Conservation (phyloP, 2,329 filamentous ascomycete species). For the Trichoderma breve region DNA sequence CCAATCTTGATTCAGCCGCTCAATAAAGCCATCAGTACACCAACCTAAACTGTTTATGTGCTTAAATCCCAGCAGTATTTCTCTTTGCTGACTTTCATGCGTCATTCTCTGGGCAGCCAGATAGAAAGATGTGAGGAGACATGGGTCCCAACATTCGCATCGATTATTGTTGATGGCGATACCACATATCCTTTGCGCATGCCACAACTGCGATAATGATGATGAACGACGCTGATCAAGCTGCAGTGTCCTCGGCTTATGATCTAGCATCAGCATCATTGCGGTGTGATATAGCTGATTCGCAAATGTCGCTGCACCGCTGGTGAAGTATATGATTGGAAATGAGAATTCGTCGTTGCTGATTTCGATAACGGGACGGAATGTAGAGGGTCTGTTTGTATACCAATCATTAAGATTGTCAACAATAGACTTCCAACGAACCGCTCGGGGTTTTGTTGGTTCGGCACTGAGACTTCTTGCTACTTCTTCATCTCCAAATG, state of each 20-base stretch:
- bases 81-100: not conserved
- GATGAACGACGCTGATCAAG: not conserved
- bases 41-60: not conserved
- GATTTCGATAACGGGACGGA: not conserved
- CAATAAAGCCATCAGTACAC: not conserved
- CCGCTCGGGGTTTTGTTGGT: not conserved
- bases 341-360: not conserved
- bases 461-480: not conserved
- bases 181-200: slow-evolving; percentile 3
- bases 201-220: not conserved
- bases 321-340: not conserved
- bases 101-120: not conserved
- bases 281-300: slow-evolving; percentile 1
- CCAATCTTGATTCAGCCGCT: not conserved
- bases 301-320: not conserved
- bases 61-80: not conserved
- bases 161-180: slow-evolving; percentile 4
- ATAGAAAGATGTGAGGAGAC: not conserved
- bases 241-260: slow-evolving; percentile 1
- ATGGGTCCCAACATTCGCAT: slow-evolving; percentile 8
- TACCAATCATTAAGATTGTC: not conserved
- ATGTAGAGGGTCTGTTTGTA: not conserved
- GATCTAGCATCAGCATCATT: not conserved
- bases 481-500: not conserved
- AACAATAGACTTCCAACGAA: not conserved